Conservation (phyloP, 2,329 filamentous ascomycete species). For the Parastagonospora avenae region DNA sequence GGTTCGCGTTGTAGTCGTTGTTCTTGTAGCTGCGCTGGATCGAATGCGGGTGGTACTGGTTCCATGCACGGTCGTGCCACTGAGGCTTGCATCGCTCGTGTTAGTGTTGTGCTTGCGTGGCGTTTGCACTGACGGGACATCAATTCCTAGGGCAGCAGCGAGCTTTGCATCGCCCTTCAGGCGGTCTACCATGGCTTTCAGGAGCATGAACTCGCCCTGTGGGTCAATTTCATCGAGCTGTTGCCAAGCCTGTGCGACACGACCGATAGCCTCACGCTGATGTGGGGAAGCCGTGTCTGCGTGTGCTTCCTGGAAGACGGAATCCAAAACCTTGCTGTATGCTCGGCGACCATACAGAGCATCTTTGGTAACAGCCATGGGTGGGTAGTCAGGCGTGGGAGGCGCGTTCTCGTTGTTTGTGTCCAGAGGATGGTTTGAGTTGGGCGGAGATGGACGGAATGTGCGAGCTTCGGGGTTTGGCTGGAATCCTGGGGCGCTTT, state of each 20-base stretch:
- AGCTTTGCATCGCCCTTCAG: slow-evolving; percentile 74
- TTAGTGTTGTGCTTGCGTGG: slow-evolving; percentile 39
- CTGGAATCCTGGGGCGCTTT: slow-evolving; percentile 31
- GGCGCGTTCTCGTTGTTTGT: slow-evolving; percentile 67
- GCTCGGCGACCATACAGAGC: slow-evolving; percentile 79
- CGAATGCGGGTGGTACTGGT: slow-evolving; percentile 40
- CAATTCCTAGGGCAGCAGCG: slow-evolving; percentile 50
- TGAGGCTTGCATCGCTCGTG: slow-evolving; percentile 37
- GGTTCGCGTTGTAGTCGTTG: slow-evolving; percentile 21
- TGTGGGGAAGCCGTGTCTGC: slow-evolving; percentile 72
- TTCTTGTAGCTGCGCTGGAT: slow-evolving; percentile 31
- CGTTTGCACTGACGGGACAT: slow-evolving; percentile 33
- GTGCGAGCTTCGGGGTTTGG: slow-evolving; percentile 45
- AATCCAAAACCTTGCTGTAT: slow-evolving; percentile 81
- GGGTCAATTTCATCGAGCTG: slow-evolving; percentile 85
- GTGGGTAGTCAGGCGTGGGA: slow-evolving; percentile 55
- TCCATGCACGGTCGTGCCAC: slow-evolving; percentile 43
- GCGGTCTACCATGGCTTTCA: slow-evolving; percentile 77
- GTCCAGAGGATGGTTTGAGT: slow-evolving; percentile 34
- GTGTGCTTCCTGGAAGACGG: slow-evolving; percentile 81
- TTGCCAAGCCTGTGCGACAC: slow-evolving; percentile 83
- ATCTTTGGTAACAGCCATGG: slow-evolving; percentile 69
- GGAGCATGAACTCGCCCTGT: slow-evolving; percentile 84
- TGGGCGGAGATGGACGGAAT: slow-evolving; percentile 44
- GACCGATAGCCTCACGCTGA: slow-evolving; percentile 85